Percentiles rank a stretch among this genome's conserved stretches.
These are phyloP conservation scores for Pyrus pyrifolia DNA, from an alignment of 306 rosid species.

Conservation along the genomic window DNA sequence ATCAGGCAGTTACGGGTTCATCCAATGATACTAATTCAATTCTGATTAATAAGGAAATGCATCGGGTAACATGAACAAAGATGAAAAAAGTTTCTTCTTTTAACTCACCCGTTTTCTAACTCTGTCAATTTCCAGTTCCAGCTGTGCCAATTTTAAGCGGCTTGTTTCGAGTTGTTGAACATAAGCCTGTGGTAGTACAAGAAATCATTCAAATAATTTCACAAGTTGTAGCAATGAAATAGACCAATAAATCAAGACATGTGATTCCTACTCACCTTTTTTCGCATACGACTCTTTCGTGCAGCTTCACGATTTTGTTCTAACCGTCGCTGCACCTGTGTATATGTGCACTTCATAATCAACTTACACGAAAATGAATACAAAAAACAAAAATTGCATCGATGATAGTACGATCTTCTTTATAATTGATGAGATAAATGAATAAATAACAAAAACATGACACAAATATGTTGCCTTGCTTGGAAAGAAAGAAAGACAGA, in stretches of 20 bases:
- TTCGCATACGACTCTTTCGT: constrained; percentile 62
- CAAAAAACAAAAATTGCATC: too few relatives aligned
- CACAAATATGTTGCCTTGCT: neutral
- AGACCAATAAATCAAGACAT: neutral
- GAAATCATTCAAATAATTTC: constrained; percentile 9
- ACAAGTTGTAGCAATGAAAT: neutral
- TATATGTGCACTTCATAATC: constrained; percentile 2
- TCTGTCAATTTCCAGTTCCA: constrained; percentile 70
- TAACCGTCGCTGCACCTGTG: constrained; percentile 55
- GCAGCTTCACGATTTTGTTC: constrained; percentile 97
- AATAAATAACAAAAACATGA: neutral
- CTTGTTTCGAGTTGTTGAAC: constrained; percentile 87
- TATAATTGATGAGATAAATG: neutral
- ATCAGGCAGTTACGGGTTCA: constrained; percentile 12
- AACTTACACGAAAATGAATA: neutral
- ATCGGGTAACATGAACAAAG: neutral
- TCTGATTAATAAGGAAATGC: neutral
- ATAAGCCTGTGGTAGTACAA: constrained; percentile 54
- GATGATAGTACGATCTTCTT: too few relatives aligned
- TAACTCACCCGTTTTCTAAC: constrained; percentile 60
- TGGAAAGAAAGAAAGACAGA: neutral
- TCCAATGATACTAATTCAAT: constrained; percentile 1
- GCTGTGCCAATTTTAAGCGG: constrained; percentile 63
- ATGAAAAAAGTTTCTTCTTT: neutral
- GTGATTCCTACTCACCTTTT: constrained; percentile 48